These are phyloP conservation scores for Mayamaea pseudoterrestris DNA, from an alignment of 108 stramenopile genomes.

Conservation along the genomic window DNA sequence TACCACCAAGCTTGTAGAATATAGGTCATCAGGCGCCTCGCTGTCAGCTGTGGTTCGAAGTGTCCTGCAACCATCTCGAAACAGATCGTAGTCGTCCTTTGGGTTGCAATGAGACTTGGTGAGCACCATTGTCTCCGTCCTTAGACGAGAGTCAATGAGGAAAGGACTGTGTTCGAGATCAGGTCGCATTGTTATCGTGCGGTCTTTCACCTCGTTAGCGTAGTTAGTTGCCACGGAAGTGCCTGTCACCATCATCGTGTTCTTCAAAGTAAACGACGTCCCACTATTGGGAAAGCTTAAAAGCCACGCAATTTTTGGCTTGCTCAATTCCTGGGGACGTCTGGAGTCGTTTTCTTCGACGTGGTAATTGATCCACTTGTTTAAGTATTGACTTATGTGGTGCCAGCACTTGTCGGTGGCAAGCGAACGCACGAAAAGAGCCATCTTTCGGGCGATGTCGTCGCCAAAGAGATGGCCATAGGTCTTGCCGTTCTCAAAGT, in stretches of 20 bases:
- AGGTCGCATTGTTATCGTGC: not conserved
- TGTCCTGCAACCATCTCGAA: slow-evolving; percentile 17
- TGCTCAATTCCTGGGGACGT: too few species aligned
- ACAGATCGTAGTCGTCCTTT: slow-evolving; percentile 32
- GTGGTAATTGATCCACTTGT: too few species aligned
- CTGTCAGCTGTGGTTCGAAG: slow-evolving; percentile 5
- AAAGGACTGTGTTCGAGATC: slow-evolving; percentile 3
- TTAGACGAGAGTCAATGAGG: slow-evolving; percentile 20
- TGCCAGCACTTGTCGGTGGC: too few species aligned
- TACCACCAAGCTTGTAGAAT: slow-evolving; percentile 33
- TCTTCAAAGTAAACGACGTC: slow-evolving; percentile 47
- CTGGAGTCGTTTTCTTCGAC: too few species aligned
- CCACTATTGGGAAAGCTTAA: slow-evolving; percentile 49
- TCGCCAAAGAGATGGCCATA: too few species aligned
- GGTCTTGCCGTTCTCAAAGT: not conserved
- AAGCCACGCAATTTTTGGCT: slow-evolving; percentile 13
- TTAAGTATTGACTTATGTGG: too few species aligned
- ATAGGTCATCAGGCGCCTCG: slow-evolving; percentile 9
- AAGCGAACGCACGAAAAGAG: too few species aligned
- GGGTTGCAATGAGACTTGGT: slow-evolving; percentile 78
- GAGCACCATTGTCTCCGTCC: slow-evolving; percentile 25
- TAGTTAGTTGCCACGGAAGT: slow-evolving; percentile 54
- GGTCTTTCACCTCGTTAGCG: slow-evolving; percentile 24
- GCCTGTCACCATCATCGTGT: slow-evolving; percentile 32
- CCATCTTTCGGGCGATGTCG: too few species aligned